Percentiles rank a stretch among this genome's conserved stretches.
These are phyloP conservation scores for Tuber magnatum DNA, from an alignment of 495 filamentous ascomycete genomes.

Conservation along the genomic window DNA sequence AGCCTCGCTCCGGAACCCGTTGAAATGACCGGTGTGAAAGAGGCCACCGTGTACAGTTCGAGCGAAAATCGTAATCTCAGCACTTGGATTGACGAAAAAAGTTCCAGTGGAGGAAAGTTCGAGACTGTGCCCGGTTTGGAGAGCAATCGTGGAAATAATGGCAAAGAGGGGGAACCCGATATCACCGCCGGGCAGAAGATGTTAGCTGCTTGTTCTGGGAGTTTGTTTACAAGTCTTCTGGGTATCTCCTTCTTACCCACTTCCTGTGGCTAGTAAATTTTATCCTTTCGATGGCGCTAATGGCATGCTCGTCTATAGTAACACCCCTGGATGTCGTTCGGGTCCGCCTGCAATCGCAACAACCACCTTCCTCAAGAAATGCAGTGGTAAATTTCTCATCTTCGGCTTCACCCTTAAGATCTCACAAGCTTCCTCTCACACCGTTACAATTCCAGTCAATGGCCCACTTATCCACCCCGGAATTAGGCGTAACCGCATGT, in stretches of 20 bases:
- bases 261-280: neutral
- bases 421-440: conserved; percentile 34
- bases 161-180: conserved; percentile 47
- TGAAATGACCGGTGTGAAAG: neutral
- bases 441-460: conserved; percentile 40
- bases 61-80: neutral
- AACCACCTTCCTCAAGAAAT: conserved; percentile 44
- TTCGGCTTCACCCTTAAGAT: conserved; percentile 24
- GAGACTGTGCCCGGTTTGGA: neutral
- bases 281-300: neutral
- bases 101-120: neutral
- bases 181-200: conserved; percentile 82
- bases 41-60: neutral
- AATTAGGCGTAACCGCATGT: conserved; percentile 88
- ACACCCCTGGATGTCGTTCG: conserved; percentile 96
- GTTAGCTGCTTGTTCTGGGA: conserved; percentile 85
- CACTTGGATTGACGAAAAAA: neutral
- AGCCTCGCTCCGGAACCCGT: neutral
- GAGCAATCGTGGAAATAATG: neutral
- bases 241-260: conserved; percentile 51
- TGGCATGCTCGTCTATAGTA: conserved; percentile 48
- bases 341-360: conserved; percentile 86
- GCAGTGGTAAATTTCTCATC: conserved; percentile 39
- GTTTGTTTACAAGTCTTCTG: conserved; percentile 77
- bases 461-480: conserved; percentile 43